Base-by-base conservation (phyloP, 1,284 basidiomycete species). In the Ustilago xerochloae region DNA sequence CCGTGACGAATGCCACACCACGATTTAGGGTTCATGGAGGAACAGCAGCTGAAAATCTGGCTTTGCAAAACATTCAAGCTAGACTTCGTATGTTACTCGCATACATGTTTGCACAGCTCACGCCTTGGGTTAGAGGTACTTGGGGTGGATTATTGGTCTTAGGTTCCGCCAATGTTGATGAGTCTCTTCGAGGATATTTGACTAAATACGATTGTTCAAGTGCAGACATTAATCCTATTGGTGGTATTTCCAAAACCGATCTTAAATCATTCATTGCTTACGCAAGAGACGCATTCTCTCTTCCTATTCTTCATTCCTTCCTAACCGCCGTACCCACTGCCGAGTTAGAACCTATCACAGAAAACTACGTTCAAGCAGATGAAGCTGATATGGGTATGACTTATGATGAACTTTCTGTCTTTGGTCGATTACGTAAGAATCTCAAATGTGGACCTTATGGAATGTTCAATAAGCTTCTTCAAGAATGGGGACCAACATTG, bases 11-110 rank as follows among this genome's bases (percentile, higher is more conserved):
- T 2, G 86, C 88, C 58, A 91, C 89, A 57, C 97, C 97, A 0
- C 89, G 88, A 59, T 99, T 95, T 87, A 89, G 91, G 58, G 91
- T 90, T 1, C 93, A 97, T 75, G 97, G 97, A 6, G 97, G 96
- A 0, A 88, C 89, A 1, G 85, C 87, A 32, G 92, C 92, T 12
- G 96, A 98, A 87, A 99, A 99, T 83, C 87, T 99, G 28, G 97
- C 97, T 4, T 86, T 99, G 84, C 97, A 99, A 84, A 99, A 99
- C 83, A 98, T 99, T 50, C 96, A 98, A 85, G 97, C 96, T 18
- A 88, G 96, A 41, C 85, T 98, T 55, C 88, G 96, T 15, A 99
- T 99, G 96, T 91, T 99, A 3, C 86, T 99, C n/a, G 90, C 94
- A 0, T 99, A 99, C 85, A 87, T 98, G 85, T 98, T 99, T 81